phyloP scores from a whole-genome alignment of 306 rosid genomes.

The Betula pendula region DNA sequence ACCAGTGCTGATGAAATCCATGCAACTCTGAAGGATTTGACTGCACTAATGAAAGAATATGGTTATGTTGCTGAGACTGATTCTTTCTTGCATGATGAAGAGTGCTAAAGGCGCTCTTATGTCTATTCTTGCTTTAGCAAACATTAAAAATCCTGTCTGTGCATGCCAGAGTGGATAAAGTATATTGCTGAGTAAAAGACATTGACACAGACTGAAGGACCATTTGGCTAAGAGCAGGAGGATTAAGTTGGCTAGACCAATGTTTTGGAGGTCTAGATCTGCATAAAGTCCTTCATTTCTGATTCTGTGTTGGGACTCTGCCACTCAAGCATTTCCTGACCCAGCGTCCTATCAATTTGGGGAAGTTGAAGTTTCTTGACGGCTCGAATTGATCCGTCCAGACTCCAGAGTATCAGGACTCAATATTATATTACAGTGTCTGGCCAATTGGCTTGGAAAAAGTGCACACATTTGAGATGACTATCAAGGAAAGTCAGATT shows the following conservation, averaged over 20 bases:
- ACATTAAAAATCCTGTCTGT: neutral
- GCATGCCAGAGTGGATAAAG: neutral
- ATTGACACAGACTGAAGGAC: neutral
- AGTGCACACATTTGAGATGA: too few species aligned
- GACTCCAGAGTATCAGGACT: too few species aligned
- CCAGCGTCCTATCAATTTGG: too few species aligned
- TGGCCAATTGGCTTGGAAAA: too few species aligned
- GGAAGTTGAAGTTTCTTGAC: neutral
- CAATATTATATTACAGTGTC: too few species aligned
- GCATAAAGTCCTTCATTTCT: neutral
- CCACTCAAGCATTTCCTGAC: neutral
- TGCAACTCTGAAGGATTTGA: slow-evolving; percentile 44
- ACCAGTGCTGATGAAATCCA: slow-evolving; percentile 45
- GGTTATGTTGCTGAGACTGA: slow-evolving; percentile 23
- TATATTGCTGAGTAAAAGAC: neutral
- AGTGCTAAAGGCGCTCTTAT: slow-evolving; percentile 7
- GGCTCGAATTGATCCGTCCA: neutral
- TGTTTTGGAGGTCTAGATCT: slow-evolving; percentile 12
- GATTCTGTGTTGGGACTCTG: neutral
- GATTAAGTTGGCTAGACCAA: neutral
- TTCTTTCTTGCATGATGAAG: slow-evolving; percentile 18
- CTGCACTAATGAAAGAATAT: slow-evolving; percentile 48
- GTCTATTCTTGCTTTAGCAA: neutral
- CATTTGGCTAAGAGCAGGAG: neutral
- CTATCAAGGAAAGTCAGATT: too few species aligned